These are phyloP conservation scores for Stagonosporopsis chrysanthemi DNA, from an alignment of 2,329 filamentous ascomycete genomes.

Conservation along the genomic window DNA sequence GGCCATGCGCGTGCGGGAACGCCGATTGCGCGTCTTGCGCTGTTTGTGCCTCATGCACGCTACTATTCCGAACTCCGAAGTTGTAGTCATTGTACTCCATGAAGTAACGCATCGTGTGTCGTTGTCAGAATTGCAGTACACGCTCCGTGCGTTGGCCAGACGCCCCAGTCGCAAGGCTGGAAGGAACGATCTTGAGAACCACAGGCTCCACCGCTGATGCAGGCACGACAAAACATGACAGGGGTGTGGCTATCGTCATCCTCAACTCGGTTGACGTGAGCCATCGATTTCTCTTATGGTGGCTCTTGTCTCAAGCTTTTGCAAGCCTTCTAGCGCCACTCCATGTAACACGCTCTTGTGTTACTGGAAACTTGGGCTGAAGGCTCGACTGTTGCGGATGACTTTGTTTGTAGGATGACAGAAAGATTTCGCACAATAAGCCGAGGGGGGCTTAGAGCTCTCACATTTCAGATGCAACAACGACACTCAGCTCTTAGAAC, in stretches of 20 bases:
- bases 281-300: not conserved
- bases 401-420: no score
- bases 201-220: conserved; percentile 10
- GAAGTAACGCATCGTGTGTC: not conserved
- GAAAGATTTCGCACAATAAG: no score
- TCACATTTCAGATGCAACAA: no score
- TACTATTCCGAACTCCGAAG: conserved; percentile 11
- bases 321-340: not conserved
- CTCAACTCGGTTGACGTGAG: conserved; percentile 13
- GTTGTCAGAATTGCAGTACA: not conserved
- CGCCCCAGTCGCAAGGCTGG: not conserved
- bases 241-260: conserved; percentile 11
- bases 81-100: not conserved
- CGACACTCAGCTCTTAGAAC: no score
- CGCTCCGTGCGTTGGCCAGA: not conserved
- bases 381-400: no score
- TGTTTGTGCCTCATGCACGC: not conserved
- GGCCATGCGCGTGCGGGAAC: conserved; percentile 21
- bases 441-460: no score
- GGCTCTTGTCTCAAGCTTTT: not conserved
- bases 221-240: conserved; percentile 6
- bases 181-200: not conserved
- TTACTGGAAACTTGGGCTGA: no score
- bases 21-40: conserved; percentile 12
- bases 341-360: no score